These are phyloP conservation scores for Solanum hybrid DNA, from an alignment of 305 asterid species.

Conservation along the genomic window DNA sequence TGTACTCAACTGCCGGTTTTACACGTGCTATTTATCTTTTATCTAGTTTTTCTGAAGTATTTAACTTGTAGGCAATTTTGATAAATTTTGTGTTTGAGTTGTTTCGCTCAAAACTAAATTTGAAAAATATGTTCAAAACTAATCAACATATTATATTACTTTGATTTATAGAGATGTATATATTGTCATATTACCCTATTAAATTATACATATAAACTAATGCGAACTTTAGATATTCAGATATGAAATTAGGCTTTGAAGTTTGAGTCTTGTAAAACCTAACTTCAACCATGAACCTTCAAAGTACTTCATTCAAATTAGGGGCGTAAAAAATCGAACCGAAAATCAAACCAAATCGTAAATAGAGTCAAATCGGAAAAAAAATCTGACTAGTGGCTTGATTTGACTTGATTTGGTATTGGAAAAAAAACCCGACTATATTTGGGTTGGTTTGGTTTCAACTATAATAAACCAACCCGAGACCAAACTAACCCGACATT, in stretches of 20 bases:
- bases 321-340: fast-evolving
- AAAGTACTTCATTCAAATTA: neutral
- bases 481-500: too few relatives aligned
- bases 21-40: neutral
- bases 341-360: too few relatives aligned
- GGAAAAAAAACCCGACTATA: too few relatives aligned
- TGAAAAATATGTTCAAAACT: neutral
- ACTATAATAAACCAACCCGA: too few relatives aligned
- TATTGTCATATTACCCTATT: neutral
- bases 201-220: neutral
- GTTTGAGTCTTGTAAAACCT: neutral
- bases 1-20: neutral
- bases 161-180: neutral
- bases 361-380: too few relatives aligned
- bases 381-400: fast-evolving
- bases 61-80: neutral
- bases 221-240: neutral
- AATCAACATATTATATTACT: neutral
- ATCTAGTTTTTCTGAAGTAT: neutral
- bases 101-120: neutral
- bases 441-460: too few relatives aligned
- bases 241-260: neutral
- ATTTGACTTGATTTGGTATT: too few relatives aligned
- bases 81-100: neutral
- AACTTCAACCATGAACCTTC: neutral